These are phyloP conservation scores for Linum trigynum DNA, from an alignment of 345 rosid species.

Conservation along the genomic window DNA sequence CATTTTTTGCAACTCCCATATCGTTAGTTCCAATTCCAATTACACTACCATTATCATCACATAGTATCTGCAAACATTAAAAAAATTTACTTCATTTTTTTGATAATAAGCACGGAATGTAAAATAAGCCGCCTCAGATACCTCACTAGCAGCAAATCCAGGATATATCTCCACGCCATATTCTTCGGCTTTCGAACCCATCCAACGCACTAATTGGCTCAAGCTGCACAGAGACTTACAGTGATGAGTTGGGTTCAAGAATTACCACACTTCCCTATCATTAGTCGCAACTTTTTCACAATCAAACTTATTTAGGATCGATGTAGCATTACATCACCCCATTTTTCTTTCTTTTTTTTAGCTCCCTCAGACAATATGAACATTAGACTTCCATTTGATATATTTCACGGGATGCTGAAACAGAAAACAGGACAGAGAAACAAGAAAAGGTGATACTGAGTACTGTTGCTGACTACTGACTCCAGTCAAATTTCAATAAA, in stretches of 20 bases:
- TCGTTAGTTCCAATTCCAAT: constrained; percentile 85
- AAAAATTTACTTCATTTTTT: constrained; percentile 15
- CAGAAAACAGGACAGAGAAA: too few relatives aligned
- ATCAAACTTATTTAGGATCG: not conserved
- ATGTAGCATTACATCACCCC: not conserved
- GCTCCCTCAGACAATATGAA: not conserved
- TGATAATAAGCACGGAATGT: constrained; percentile 2
- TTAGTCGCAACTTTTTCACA: too few relatives aligned
- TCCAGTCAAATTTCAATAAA: not conserved
- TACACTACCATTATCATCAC: constrained; percentile 52
- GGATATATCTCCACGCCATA: constrained; percentile 94
- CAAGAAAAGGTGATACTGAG: too few relatives aligned
- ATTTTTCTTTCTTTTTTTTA: too few relatives aligned
- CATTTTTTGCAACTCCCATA: constrained; percentile 94
- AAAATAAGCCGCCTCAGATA: constrained; percentile 13
- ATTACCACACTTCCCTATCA: too few relatives aligned
- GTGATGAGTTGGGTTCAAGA: constrained; percentile 3
- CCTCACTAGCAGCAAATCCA: constrained; percentile 93
- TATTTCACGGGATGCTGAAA: not conserved
- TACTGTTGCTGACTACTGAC: too few relatives aligned
- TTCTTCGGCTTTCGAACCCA: constrained; percentile 93
- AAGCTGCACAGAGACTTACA: constrained; percentile 36
- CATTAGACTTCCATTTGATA: not conserved
- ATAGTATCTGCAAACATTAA: constrained; percentile 47
- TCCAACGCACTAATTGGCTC: constrained; percentile 82